phyloP scores from a whole-genome alignment of 164 flowering plant species.

The Malania oleifera region DNA sequence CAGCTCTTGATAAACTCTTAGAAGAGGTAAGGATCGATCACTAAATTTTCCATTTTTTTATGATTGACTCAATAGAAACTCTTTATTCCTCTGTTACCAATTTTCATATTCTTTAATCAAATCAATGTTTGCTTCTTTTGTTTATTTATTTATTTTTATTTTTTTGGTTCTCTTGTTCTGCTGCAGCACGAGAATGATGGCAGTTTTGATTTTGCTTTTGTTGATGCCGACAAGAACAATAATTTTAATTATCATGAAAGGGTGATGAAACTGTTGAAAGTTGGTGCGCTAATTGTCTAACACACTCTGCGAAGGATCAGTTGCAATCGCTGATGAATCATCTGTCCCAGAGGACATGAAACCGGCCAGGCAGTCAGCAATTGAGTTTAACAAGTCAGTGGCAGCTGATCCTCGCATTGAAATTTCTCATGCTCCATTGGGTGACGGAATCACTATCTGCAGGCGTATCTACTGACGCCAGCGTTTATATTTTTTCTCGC shows the following conservation, averaged over 20 bases:
- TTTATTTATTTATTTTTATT: no score
- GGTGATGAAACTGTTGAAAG: slow-evolving; percentile 8
- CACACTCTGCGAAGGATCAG: slow-evolving; percentile 11
- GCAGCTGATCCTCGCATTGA: slow-evolving; percentile 34
- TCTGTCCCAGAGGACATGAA: slow-evolving; percentile 3
- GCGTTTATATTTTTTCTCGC: background rate
- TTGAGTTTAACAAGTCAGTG: slow-evolving; percentile 23
- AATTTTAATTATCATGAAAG: slow-evolving; percentile 16
- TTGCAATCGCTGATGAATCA: slow-evolving; percentile 22
- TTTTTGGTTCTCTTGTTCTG: background rate
- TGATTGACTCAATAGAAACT: no score
- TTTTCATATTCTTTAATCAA: no score
- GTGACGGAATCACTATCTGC: slow-evolving; percentile 38
- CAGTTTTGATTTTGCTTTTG: slow-evolving; percentile 35
- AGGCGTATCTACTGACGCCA: slow-evolving; percentile 4
- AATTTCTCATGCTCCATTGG: slow-evolving; percentile 24
- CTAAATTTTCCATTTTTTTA: background rate
- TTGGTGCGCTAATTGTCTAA: slow-evolving; percentile 12
- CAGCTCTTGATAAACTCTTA: slow-evolving; percentile 25
- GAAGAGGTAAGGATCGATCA: slow-evolving; percentile 17
- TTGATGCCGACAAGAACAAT: slow-evolving; percentile 18
- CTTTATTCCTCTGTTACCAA: no score
- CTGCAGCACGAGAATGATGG: slow-evolving; percentile 29
- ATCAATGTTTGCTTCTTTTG: background rate
- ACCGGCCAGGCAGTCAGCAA: background rate